Conservation (phyloP, 306 rosid genomes). For the Inga oerstediana region DNA sequence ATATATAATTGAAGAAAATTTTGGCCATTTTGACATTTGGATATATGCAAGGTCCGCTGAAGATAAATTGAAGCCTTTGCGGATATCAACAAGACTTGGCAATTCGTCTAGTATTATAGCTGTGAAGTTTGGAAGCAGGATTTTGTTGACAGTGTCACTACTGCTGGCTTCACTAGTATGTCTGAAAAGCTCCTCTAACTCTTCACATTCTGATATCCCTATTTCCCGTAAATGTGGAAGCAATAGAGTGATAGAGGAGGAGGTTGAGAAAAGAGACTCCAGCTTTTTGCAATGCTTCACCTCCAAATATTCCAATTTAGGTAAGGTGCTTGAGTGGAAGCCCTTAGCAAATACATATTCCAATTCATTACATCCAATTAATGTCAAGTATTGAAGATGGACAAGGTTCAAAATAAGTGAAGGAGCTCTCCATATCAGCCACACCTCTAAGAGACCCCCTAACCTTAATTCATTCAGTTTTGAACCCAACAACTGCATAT, state of each 20-base stretch:
- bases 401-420: not conserved
- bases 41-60: fast-evolving
- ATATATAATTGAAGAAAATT: not conserved
- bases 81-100: not conserved
- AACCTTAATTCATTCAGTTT: fast-evolving
- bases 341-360: not conserved
- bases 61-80: not conserved
- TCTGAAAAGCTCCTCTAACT: not conserved
- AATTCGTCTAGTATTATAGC: fast-evolving
- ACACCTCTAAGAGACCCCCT: not conserved
- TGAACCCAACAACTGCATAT: not conserved
- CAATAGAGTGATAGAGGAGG: not conserved
- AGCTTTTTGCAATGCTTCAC: too few species aligned
- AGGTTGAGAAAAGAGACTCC: not conserved
- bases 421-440: not conserved
- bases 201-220: not conserved
- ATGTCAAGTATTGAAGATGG: not conserved
- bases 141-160: not conserved
- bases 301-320: too few species aligned
- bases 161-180: too few species aligned
- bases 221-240: not conserved
- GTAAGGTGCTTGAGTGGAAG: too few species aligned
- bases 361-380: not conserved
- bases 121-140: not conserved
- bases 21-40: not conserved